phyloP scores from a whole-genome alignment of 768 basidiomycete species.

The Auriscalpium microsporum region DNA sequence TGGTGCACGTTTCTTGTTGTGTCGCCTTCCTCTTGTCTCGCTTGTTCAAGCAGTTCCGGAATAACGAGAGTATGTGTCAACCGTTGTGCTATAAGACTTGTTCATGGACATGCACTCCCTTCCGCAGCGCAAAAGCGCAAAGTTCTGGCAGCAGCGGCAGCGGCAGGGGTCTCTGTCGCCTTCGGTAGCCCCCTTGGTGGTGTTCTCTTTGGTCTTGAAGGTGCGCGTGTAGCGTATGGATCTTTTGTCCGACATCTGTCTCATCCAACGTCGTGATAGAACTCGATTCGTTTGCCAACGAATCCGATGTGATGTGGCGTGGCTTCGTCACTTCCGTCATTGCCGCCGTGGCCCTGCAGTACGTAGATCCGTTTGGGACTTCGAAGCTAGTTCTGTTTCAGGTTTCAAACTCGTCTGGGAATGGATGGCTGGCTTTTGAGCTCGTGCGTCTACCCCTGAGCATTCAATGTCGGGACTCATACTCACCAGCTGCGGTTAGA shows the following conservation, averaged over 20 bases:
- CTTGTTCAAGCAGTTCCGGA: slow-evolving; percentile 60
- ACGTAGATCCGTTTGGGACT: slow-evolving; percentile 80
- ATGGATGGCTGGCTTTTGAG: slow-evolving; percentile 61
- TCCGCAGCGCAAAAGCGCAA: slow-evolving; percentile 67
- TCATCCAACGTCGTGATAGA: slow-evolving; percentile 27
- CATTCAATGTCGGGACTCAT: neutral
- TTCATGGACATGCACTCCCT: neutral
- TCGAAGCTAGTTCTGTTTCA: slow-evolving; percentile 78
- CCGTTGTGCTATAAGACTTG: neutral
- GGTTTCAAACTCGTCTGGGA: slow-evolving; percentile 27
- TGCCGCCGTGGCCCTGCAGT: slow-evolving; percentile 77
- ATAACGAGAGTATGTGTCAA: slow-evolving; percentile 57
- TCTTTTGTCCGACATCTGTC: neutral
- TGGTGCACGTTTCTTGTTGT: slow-evolving; percentile 82
- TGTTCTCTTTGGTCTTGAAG: slow-evolving; percentile 79
- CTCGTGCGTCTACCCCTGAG: slow-evolving; percentile 33
- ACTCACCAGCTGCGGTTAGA: slow-evolving; percentile 27
- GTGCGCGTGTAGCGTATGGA: slow-evolving; percentile 17
- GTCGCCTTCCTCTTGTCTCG: slow-evolving; percentile 64
- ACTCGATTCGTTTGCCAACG: slow-evolving; percentile 58
- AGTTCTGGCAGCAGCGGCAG: slow-evolving; percentile 73
- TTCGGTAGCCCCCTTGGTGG: slow-evolving; percentile 85
- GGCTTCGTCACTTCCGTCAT: slow-evolving; percentile 88
- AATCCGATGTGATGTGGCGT: slow-evolving; percentile 73
- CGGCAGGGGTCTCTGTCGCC: slow-evolving; percentile 81